A percentile compares a stretch with the other conserved stretches of the same genome.
phyloP scores from a whole-genome alignment of 2,329 filamentous ascomycete species.

The Fusarium irregulare region DNA sequence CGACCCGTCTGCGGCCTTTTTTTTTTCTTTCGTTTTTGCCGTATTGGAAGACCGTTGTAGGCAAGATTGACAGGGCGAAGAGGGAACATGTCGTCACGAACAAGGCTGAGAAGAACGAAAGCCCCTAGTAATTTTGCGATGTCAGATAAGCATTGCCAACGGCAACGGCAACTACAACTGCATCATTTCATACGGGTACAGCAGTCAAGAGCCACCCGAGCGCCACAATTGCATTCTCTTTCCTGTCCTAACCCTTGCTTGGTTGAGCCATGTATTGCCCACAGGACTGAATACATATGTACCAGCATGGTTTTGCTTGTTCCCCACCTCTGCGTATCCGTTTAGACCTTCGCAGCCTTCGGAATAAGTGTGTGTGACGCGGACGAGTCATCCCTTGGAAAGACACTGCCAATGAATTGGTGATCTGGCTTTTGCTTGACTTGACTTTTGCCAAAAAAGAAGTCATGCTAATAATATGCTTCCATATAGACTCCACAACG shows the following conservation, averaged over 20 bases:
- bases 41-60: neutral
- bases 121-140: neutral
- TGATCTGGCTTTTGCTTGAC: slow-evolving; percentile 10
- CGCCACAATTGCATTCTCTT: slow-evolving; percentile 6
- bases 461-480: slow-evolving; percentile 3
- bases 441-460: slow-evolving; percentile 7
- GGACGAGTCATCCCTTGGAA: neutral
- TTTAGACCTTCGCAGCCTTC: neutral
- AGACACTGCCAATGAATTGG: neutral
- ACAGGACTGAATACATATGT: neutral
- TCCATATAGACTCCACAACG: slow-evolving; percentile 13
- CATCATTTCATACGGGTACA: slow-evolving; percentile 15
- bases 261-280: neutral
- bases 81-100: slow-evolving; percentile 6
- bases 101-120: slow-evolving; percentile 4
- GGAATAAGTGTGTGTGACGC: neutral
- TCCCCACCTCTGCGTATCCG: neutral
- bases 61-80: slow-evolving; percentile 23
- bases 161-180: slow-evolving; percentile 8
- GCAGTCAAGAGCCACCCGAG: slow-evolving; percentile 12
- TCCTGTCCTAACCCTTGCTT: neutral
- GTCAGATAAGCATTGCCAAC: slow-evolving; percentile 3
- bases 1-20: neutral
- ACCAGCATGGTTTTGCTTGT: neutral
- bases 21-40: neutral